Conservation (phyloP, 192 early-diverging fungal species). For the Coemansia sp. region DNA sequence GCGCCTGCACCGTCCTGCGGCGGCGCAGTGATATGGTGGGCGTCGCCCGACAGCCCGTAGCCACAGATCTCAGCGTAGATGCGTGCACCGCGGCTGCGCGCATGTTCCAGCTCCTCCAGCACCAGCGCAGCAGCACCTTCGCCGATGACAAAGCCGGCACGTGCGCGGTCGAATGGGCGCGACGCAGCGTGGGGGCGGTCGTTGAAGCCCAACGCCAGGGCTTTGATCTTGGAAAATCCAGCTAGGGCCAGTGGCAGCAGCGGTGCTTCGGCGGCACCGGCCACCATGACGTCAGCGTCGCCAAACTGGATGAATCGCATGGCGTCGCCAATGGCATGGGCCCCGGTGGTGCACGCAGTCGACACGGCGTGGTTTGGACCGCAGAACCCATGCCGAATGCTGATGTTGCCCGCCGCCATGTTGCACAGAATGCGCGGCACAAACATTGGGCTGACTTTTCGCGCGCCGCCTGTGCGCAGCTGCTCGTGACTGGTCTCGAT, state of each 20-base stretch:
- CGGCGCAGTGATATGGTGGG: conserved; percentile 91
- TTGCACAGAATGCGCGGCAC: conserved; percentile 88
- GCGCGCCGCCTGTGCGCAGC: conserved; percentile 57
- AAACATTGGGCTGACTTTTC: conserved; percentile 85
- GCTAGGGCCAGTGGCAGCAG: conserved; percentile 83
- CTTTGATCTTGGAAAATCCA: conserved; percentile 79
- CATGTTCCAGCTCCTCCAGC: conserved; percentile 88
- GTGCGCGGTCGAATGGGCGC: conserved; percentile 83
- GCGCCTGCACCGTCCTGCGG: conserved; percentile 83
- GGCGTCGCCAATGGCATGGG: conserved; percentile 93
- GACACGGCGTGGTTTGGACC: conserved; percentile 92
- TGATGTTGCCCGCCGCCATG: conserved; percentile 92
- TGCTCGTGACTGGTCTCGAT: conserved; percentile 57
- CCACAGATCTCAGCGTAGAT: conserved; percentile 90
- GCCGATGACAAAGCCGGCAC: conserved; percentile 92
- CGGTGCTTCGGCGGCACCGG: conserved; percentile 84
- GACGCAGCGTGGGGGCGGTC: conserved; percentile 75
- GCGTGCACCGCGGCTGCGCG: conserved; percentile 72
- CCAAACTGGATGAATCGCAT: conserved; percentile 87
- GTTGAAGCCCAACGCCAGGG: conserved; percentile 81
- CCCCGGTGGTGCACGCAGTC: conserved; percentile 95
- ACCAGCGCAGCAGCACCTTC: conserved; percentile 89
- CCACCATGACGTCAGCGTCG: conserved; percentile 95
- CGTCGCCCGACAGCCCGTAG: conserved; percentile 90
- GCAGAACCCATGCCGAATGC: conserved; percentile 77